phyloP scores from a whole-genome alignment of 257 asterid genomes.

The Ballota nigra region DNA sequence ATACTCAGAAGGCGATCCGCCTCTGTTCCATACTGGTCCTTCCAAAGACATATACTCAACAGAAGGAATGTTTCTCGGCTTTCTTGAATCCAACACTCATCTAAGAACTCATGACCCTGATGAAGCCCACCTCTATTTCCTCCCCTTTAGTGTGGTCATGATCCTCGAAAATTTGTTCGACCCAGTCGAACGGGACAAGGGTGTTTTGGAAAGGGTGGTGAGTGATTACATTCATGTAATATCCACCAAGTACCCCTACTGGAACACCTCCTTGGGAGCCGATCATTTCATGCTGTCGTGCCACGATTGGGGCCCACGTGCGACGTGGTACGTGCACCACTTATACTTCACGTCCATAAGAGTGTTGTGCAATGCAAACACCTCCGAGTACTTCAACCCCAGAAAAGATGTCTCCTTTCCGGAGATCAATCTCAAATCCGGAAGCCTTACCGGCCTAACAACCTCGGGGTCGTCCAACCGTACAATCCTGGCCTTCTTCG shows the following conservation, averaged over 20 bases:
- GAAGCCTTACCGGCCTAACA: conserved; percentile 16
- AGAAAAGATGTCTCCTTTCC: conserved; percentile 63
- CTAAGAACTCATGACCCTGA: conserved; percentile 47
- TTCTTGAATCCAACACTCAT: conserved; percentile 34
- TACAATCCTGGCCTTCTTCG: conserved; percentile 59
- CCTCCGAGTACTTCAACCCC: conserved; percentile 72
- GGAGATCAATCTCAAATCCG: conserved; percentile 49
- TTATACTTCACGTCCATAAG: conserved; percentile 67
- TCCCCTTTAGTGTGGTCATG: conserved; percentile 75
- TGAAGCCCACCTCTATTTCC: conserved; percentile 59
- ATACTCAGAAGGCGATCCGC: conserved; percentile 69
- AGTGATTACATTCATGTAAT: conserved; percentile 42
- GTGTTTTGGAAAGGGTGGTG: conserved; percentile 47
- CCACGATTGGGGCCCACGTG: conserved; percentile 86
- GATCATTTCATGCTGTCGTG: conserved; percentile 78
- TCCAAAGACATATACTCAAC: conserved; percentile 50
- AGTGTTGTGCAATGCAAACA: conserved; percentile 67
- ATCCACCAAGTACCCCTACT: conserved; percentile 52
- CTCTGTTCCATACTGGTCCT: conserved; percentile 62
- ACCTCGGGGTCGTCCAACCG: conserved; percentile 28
- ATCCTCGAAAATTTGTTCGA: conserved; percentile 53
- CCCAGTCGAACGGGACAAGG: conserved; percentile 57
- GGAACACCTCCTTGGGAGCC: conserved; percentile 68
- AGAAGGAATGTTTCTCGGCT: conserved; percentile 57
- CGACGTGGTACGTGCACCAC: conserved; percentile 61